Evolutionary conservation across 192 early-diverging fungal species (phyloP).

Genomic region (Chytriomyces hyalinus): DNA sequence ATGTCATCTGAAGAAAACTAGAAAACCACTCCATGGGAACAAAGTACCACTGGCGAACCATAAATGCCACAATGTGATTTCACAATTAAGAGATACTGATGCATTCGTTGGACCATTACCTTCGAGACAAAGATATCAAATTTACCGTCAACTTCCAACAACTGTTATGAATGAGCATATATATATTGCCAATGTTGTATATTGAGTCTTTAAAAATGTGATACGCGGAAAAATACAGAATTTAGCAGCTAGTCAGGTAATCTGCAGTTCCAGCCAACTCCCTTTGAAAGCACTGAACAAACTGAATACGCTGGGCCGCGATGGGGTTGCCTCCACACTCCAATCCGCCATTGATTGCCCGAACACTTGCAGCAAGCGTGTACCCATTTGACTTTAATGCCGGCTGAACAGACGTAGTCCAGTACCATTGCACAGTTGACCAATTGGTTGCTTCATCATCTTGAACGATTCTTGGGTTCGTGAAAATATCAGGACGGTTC

Average conservation of each 20-base stretch:
- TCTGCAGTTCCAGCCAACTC: neutral
- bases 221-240: neutral
- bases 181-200: neutral
- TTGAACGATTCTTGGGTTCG: slow-evolving; percentile 20
- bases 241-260: slow-evolving; percentile 3
- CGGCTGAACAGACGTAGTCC: slow-evolving; percentile 18
- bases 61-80: no score
- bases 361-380: slow-evolving; percentile 12
- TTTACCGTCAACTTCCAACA: no score
- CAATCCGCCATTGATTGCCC: slow-evolving; percentile 16
- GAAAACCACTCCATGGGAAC: no score
- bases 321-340: slow-evolving; percentile 24
- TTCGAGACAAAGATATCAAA: no score
- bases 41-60: no score
- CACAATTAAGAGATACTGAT: no score
- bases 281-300: slow-evolving; percentile 17
- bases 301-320: neutral
- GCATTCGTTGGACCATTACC: no score
- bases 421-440: slow-evolving; percentile 21
- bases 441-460: slow-evolving; percentile 8
- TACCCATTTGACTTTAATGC: slow-evolving; percentile 1
- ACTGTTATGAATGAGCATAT: no score
- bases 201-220: neutral
- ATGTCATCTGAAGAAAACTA: no score
- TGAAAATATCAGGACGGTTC: neutral